phyloP scores from a whole-genome alignment of 2,329 filamentous ascomycete genomes.

The Colletotrichum noveboracense region DNA sequence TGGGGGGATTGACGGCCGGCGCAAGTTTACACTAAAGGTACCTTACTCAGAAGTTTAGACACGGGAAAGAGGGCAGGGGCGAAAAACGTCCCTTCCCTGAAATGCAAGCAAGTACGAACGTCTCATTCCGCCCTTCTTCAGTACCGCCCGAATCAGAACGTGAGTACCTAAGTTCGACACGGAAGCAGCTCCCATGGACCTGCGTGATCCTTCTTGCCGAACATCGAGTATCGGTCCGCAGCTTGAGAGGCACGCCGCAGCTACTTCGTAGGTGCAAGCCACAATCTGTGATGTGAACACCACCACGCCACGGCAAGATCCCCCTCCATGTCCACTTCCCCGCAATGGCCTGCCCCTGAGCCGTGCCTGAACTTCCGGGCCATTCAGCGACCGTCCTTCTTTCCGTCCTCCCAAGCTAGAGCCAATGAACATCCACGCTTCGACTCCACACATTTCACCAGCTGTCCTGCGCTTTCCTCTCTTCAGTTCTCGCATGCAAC shows the following conservation, averaged over 20 bases:
- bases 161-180: not conserved
- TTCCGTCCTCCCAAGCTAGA: not conserved
- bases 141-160: not conserved
- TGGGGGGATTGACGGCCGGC: not conserved
- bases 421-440: not conserved
- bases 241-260: not conserved
- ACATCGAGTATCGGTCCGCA: not conserved
- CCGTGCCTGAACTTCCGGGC: not conserved
- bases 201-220: not conserved
- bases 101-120: not conserved
- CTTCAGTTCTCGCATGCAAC: not conserved
- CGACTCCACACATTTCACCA: not conserved
- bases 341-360: conserved; percentile 1
- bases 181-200: not conserved
- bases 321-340: not conserved
- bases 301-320: not conserved
- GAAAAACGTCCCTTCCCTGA: not conserved
- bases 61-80: not conserved
- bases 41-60: not conserved
- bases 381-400: not conserved
- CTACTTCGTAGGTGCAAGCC: not conserved
- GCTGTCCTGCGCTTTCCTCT: not conserved
- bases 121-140: not conserved
- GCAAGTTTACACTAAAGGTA: not conserved
- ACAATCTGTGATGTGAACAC: not conserved